Evolutionary conservation across 495 filamentous ascomycete genomes (phyloP).

Genomic region (Halenospora varia): DNA sequence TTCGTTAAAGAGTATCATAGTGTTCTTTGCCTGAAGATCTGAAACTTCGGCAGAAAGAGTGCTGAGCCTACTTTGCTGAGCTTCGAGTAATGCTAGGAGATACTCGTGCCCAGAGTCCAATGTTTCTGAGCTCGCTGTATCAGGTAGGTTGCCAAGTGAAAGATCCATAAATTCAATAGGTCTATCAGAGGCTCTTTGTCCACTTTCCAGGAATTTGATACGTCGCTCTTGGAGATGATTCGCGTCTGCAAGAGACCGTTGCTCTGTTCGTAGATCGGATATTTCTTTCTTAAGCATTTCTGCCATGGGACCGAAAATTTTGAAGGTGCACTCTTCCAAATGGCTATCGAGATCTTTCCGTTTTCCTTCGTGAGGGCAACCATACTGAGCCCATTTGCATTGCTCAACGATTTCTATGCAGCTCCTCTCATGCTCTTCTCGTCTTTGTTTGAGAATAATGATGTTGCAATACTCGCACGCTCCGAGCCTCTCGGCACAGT

Average conservation of each 20-base stretch:
- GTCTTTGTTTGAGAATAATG: constrained; percentile 34
- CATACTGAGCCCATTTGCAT: constrained; percentile 40
- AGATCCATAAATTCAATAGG: constrained; percentile 16
- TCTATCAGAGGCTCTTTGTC: constrained; percentile 9
- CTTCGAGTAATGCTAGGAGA: constrained; percentile 44
- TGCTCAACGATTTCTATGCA: constrained; percentile 34
- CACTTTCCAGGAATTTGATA: constrained; percentile 37
- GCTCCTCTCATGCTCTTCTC: constrained; percentile 35
- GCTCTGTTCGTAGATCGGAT: constrained; percentile 29
- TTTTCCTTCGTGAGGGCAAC: constrained; percentile 33
- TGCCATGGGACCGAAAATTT: constrained; percentile 32
- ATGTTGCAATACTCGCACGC: constrained; percentile 35
- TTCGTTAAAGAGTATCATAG: constrained; percentile 45
- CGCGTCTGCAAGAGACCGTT: constrained; percentile 27
- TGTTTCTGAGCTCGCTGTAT: constrained; percentile 18
- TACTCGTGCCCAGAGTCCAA: constrained; percentile 35
- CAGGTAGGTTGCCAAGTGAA: constrained; percentile 11
- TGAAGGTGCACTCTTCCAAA: constrained; percentile 26
- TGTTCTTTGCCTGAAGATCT: constrained; percentile 44
- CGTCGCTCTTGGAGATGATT: constrained; percentile 35
- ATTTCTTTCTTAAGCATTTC: constrained; percentile 28
- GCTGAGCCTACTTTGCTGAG: constrained; percentile 42
- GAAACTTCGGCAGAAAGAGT: constrained; percentile 37
- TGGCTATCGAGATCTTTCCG: constrained; percentile 31
- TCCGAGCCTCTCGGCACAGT: constrained; percentile 30